phyloP scores from a whole-genome alignment of 2,329 filamentous ascomycete genomes.

The Clarireedia homoeocarpa region DNA sequence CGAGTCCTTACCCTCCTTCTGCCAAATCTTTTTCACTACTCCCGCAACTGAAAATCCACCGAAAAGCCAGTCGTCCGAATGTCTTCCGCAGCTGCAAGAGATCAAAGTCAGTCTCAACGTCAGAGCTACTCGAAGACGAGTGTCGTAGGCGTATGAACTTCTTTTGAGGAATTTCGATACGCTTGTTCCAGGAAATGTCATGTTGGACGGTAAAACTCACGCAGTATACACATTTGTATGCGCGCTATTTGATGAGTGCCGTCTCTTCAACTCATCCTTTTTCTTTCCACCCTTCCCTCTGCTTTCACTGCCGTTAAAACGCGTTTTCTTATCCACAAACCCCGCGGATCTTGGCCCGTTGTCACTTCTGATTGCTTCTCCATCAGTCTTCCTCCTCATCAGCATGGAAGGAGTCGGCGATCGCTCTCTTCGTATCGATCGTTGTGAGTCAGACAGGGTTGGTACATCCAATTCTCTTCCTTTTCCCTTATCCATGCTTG shows the following conservation, averaged over 20 bases:
- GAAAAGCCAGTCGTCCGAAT: constrained; percentile 15
- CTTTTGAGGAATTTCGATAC: no score
- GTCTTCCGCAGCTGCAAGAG: constrained; percentile 8
- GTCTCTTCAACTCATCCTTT: not conserved
- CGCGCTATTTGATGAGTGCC: not conserved
- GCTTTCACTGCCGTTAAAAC: not conserved
- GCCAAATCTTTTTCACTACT: constrained; percentile 11
- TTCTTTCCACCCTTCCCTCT: constrained; percentile 2
- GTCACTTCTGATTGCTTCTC: not conserved
- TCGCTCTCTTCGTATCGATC: not conserved
- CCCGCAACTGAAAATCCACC: constrained; percentile 7
- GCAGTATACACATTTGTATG: constrained; percentile 13
- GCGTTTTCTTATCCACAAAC: not conserved
- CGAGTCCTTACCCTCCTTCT: constrained; percentile 7
- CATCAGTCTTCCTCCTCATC: not conserved
- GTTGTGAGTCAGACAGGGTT: not conserved
- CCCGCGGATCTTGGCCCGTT: not conserved
- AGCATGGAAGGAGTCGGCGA: constrained; percentile 2
- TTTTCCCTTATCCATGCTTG: not conserved
- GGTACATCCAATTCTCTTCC: not conserved
- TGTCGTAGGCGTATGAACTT: no score
- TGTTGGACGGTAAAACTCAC: not conserved
- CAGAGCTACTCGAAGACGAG: no score
- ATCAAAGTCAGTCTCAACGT: not conserved
- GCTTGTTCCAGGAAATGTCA: not conserved